Percentiles rank a stretch among this genome's conserved stretches.
These are phyloP conservation scores for Curvularia sp. DNA, from an alignment of 2,329 filamentous ascomycete species.

Conservation along the genomic window DNA sequence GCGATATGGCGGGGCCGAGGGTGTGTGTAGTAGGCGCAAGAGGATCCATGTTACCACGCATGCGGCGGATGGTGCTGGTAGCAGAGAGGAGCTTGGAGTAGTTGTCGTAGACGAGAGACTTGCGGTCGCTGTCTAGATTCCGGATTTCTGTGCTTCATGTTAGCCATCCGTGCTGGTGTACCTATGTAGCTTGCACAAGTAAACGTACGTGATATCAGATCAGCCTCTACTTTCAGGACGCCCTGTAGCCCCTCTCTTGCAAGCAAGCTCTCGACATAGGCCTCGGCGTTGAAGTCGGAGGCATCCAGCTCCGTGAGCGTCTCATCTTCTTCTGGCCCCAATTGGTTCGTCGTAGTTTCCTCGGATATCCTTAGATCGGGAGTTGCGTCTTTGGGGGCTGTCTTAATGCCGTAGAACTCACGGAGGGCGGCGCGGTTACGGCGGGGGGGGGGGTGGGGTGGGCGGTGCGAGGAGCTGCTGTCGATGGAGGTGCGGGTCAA, in stretches of 20 bases:
- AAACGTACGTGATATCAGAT: constrained; percentile 63
- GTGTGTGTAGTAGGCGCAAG: constrained; percentile 76
- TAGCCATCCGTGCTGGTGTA: constrained; percentile 1
- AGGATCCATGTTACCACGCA: constrained; percentile 83
- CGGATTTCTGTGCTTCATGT: constrained; percentile 68
- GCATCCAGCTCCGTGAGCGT: constrained; percentile 74
- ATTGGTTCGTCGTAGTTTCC: constrained; percentile 37
- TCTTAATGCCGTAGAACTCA: constrained; percentile 90
- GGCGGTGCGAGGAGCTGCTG: constrained; percentile 26
- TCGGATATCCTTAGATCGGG: constrained; percentile 42
- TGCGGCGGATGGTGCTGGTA: constrained; percentile 92
- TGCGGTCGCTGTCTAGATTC: constrained; percentile 92
- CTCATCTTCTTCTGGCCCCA: constrained; percentile 61
- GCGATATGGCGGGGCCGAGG: constrained; percentile 74
- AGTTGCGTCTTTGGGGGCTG: constrained; percentile 44
- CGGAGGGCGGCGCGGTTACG: constrained; percentile 86
- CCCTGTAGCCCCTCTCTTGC: constrained; percentile 70
- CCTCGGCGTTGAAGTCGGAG: constrained; percentile 73
- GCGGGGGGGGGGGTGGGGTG: constrained; percentile 56
- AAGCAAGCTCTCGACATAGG: constrained; percentile 69
- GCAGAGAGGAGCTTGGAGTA: constrained; percentile 97
- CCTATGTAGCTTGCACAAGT: neutral
- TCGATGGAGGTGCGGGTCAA: constrained; percentile 79
- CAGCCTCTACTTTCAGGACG: constrained; percentile 73
- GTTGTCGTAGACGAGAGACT: constrained; percentile 97